phyloP scores from a whole-genome alignment of 768 basidiomycete genomes.

The Lentinus brumalis region DNA sequence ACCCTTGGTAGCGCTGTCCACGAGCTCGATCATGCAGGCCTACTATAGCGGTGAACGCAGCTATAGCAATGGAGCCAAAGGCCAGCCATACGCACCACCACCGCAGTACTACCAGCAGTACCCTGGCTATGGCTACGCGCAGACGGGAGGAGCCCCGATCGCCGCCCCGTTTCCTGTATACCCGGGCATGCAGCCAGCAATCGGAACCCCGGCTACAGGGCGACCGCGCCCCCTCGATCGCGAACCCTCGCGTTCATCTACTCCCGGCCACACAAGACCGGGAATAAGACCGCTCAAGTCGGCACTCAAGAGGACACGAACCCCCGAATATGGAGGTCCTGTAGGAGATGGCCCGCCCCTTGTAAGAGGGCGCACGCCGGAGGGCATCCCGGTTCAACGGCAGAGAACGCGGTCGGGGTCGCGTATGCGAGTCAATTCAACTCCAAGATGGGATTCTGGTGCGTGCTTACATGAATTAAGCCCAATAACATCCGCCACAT shows the following conservation, averaged over 20 bases:
- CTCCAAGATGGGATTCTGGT: slow-evolving; percentile 30
- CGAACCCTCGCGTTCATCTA: slow-evolving; percentile 14
- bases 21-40: slow-evolving; percentile 23
- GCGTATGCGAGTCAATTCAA: slow-evolving; percentile 37
- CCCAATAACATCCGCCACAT: not conserved
- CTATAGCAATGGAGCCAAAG: slow-evolving; percentile 19
- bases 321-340: slow-evolving; percentile 18
- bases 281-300: slow-evolving; percentile 48
- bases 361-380: slow-evolving; percentile 13
- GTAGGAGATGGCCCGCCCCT: not conserved
- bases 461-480: not conserved
- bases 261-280: slow-evolving; percentile 4
- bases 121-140: slow-evolving; percentile 21
- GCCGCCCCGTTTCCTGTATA: slow-evolving; percentile 20
- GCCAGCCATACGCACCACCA: slow-evolving; percentile 9
- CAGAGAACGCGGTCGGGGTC: slow-evolving; percentile 19
- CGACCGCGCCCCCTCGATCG: slow-evolving; percentile 18
- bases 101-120: slow-evolving; percentile 20
- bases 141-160: slow-evolving; percentile 4
- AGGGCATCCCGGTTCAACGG: slow-evolving; percentile 4
- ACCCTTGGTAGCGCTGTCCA: not conserved
- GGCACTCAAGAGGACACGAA: slow-evolving; percentile 53
- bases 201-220: slow-evolving; percentile 14
- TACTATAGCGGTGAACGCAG: slow-evolving; percentile 16
- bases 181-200: slow-evolving; percentile 8